Conservation (phyloP, 2,329 filamentous ascomycete genomes). For the Fusarium sp. region DNA sequence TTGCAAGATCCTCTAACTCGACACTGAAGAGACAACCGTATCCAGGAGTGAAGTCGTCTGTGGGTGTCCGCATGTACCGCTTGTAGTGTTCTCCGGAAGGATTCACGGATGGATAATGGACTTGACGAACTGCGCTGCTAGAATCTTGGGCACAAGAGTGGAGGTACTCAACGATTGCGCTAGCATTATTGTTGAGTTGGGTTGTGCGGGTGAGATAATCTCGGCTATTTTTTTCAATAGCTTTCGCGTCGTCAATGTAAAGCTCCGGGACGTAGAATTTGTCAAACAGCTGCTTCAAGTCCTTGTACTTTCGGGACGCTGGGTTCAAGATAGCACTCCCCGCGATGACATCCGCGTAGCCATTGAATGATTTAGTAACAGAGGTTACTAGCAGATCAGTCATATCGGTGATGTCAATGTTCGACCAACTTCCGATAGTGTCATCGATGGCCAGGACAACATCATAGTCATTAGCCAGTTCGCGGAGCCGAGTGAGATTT, state of each 20-base stretch:
- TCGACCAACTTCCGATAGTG: slow-evolving; percentile 58
- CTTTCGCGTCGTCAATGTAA: not conserved
- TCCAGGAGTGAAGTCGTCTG: slow-evolving; percentile 62
- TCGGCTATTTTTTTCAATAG: not conserved
- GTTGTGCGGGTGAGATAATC: not conserved
- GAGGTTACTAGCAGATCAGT: slow-evolving; percentile 63
- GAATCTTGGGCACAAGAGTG: slow-evolving; percentile 3
- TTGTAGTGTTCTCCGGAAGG: slow-evolving; percentile 47
- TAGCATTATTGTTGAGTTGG: not conserved
- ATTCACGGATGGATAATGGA: slow-evolving; percentile 58
- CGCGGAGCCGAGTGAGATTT: slow-evolving; percentile 37
- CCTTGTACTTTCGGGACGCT: slow-evolving; percentile 39
- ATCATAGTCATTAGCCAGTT: slow-evolving; percentile 52
- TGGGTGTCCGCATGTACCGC: slow-evolving; percentile 53
- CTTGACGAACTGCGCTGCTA: slow-evolving; percentile 49
- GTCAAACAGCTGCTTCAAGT: not conserved
- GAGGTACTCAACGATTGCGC: not conserved
- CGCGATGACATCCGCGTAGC: slow-evolving; percentile 66
- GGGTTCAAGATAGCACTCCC: slow-evolving; percentile 61
- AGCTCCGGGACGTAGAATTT: not conserved
- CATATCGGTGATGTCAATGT: slow-evolving; percentile 59
- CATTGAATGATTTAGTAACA: slow-evolving; percentile 68
- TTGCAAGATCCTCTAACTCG: slow-evolving; percentile 50
- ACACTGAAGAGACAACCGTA: slow-evolving; percentile 66
- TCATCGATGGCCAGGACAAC: slow-evolving; percentile 59